phyloP scores from a whole-genome alignment of 805 yeast species.

The Metschnikowia kunwiensis region DNA sequence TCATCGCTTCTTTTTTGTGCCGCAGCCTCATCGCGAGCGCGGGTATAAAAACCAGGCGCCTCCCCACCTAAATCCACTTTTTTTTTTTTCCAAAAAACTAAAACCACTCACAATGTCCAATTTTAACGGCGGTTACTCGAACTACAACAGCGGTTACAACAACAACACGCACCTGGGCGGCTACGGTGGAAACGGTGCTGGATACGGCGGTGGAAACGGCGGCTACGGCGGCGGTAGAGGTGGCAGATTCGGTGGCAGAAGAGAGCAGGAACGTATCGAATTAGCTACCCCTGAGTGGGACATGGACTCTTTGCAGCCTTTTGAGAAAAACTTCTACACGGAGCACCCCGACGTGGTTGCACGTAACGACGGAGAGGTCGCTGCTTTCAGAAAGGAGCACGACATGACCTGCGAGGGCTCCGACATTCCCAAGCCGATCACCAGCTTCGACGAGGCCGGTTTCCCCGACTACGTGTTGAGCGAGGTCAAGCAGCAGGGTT shows the following conservation, averaged over 20 bases:
- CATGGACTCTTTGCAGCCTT: conserved; percentile 69
- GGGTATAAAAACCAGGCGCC: conserved; percentile 2
- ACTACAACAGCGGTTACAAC: conserved; percentile 35
- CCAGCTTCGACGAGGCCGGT: conserved; percentile 93
- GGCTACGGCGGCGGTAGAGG: conserved; percentile 33
- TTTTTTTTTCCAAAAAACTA: background rate
- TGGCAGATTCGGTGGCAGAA: conserved; percentile 25
- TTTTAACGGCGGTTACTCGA: conserved; percentile 21
- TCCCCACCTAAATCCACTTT: too few relatives aligned
- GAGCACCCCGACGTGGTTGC: conserved; percentile 77
- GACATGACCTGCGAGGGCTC: conserved; percentile 84
- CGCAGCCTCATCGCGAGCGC: too few relatives aligned
- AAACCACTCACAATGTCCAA: conserved; percentile 14
- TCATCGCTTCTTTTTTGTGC: background rate
- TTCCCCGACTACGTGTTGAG: conserved; percentile 90
- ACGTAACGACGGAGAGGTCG: conserved; percentile 73
- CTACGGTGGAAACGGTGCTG: conserved; percentile 17
- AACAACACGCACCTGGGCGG: conserved; percentile 20
- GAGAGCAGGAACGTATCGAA: conserved; percentile 44
- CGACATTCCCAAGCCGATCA: conserved; percentile 92
- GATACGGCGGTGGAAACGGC: conserved; percentile 19
- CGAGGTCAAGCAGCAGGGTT: conserved; percentile 90
- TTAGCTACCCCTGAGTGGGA: conserved; percentile 81
- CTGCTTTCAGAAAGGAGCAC: conserved; percentile 70
- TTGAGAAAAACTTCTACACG: conserved; percentile 90